Evolutionary conservation across 2,329 filamentous ascomycete genomes (phyloP), one percentile per base, ranked within the genome.

Genomic region (Monilinia laxa): DNA sequence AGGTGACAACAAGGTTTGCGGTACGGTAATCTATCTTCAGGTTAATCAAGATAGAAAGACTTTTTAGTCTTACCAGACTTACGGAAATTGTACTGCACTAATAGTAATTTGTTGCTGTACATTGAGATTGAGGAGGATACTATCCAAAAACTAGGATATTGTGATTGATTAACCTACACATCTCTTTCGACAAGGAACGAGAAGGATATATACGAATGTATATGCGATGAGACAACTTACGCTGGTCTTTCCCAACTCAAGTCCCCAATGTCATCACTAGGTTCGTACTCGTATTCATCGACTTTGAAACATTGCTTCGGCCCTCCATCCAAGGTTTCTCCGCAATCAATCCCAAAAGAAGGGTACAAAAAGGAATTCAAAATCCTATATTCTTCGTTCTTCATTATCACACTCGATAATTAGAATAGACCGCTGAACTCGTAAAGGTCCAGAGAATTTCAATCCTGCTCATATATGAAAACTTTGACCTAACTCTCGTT

Each of bases 61-160:
- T n/a, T 47, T 7, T n/a, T n/a, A 1, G 5, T 31, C 4, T 47
- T 5, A 12, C 12, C 3, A 14, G 12, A 47, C 56, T 59, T 59
- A 59, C 56, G 56, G 16, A 59, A 59, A n/a, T 23, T 38, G 28
- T 25, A 31, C 7, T 47, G 40, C n/a, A 59, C 18, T 25, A 59
- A n/a, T 10, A 59, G 10, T 4, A 59, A 25, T 28, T 59, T 59
- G 7, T 28, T 59, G 20, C 16, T 40, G 28, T 47, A 59, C 47
- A 59, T 47, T 47, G 40, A 59, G 25, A 59, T 5, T 11, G 56
- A 59, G 4, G 40, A 47, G 20, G 18, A 59, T 4, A 59, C 2
- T n/a, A 47, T 59, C 56, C 56, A 47, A 18, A 14, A 47, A 2
- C 56, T 59, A n/a, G 18, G 11, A 70, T 75, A 16, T 28, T n/a